Percentiles rank a stretch among this genome's conserved stretches.
These are phyloP conservation scores for Fusarium austroafricanum DNA, from an alignment of 2,329 filamentous ascomycete species.

Conservation along the genomic window DNA sequence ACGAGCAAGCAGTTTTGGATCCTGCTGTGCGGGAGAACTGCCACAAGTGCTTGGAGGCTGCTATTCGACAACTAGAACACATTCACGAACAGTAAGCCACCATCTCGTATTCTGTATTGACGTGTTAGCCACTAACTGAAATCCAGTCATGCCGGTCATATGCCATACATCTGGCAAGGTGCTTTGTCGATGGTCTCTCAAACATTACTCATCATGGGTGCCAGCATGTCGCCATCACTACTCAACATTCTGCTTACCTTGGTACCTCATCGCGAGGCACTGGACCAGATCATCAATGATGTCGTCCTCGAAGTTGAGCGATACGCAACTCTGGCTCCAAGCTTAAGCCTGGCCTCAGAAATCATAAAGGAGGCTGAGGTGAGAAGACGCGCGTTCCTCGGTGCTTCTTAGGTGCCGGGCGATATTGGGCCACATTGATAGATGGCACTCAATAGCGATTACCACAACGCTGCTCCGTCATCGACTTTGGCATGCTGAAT, in stretches of 20 bases:
- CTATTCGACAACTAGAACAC: slow-evolving; percentile 81
- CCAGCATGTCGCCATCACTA: slow-evolving; percentile 81
- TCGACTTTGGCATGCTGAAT: neutral
- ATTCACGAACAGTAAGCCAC: slow-evolving; percentile 77
- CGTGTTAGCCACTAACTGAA: slow-evolving; percentile 18
- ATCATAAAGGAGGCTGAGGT: slow-evolving; percentile 84
- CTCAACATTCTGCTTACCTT: slow-evolving; percentile 71
- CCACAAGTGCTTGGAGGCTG: slow-evolving; percentile 83
- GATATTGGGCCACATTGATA: neutral
- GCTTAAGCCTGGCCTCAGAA: slow-evolving; percentile 79
- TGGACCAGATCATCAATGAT: slow-evolving; percentile 82
- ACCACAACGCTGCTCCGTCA: neutral
- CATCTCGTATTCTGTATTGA: neutral
- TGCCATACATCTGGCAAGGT: slow-evolving; percentile 88
- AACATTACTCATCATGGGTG: slow-evolving; percentile 84
- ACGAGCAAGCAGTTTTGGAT: slow-evolving; percentile 78
- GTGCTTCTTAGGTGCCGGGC: slow-evolving; percentile 51
- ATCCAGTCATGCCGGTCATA: slow-evolving; percentile 78
- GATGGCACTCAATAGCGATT: neutral
- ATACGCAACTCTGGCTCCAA: slow-evolving; percentile 80
- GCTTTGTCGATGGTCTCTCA: slow-evolving; percentile 86
- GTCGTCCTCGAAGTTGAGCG: slow-evolving; percentile 81
- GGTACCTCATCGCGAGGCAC: slow-evolving; percentile 67
- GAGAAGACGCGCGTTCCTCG: slow-evolving; percentile 72
- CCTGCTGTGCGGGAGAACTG: slow-evolving; percentile 80